Base-by-base conservation (phyloP, 2,329 filamentous ascomycete species). In the Trichoderma simmonsii region DNA sequence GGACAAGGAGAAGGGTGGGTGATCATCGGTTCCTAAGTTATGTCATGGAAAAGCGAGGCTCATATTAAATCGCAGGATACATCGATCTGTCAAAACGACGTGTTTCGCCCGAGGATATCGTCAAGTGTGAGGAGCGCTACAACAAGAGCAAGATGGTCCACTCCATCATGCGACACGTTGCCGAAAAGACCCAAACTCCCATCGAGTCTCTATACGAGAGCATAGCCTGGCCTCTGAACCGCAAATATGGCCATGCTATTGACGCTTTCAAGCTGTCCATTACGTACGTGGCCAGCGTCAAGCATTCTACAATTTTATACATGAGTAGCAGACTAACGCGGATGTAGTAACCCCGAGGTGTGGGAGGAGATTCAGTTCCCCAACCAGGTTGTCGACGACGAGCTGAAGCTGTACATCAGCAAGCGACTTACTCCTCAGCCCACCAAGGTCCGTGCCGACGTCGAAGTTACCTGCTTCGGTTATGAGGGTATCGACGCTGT, bases 131-230 rank as follows among this genome's bases (percentile, higher is more conserved):
- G 82, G 96, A 99, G 86, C 91, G 96, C 78, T 99, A 98, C 89
- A 99, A 99, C 90, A 99, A 99, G 91, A 93, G 94, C 87, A 99
- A 99, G 88, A 97, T 97, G 87, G 96, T 98, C 54, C 96, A 99
- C 85, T 97, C 94, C 70, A 98, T 99, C 84, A 95, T 99, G 93
- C 92, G 95, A 82, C 96, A 99, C 83, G 96, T 99, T 74, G 95
- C 96, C 76, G 95, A 99, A 86, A 98, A 98, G 89, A 97, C 94
- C 57, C 91, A 93, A 80, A 93, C 91, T 34, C 95, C 95, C n/a
- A 97, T 99, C 80, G 94, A 98, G 87, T 89, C 91, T 67, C 89
- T 99, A 72, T 99, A 99, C 85, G 92, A 97, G 87, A 91, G 87
- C 77, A 98, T 99, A 81, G 94, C 91, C 75, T 99, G 97, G 97